Evolutionary conservation across 2,329 filamentous ascomycete genomes (phyloP), one percentile per base, ranked within the genome.

Genomic region (Xylaria sp.): DNA sequence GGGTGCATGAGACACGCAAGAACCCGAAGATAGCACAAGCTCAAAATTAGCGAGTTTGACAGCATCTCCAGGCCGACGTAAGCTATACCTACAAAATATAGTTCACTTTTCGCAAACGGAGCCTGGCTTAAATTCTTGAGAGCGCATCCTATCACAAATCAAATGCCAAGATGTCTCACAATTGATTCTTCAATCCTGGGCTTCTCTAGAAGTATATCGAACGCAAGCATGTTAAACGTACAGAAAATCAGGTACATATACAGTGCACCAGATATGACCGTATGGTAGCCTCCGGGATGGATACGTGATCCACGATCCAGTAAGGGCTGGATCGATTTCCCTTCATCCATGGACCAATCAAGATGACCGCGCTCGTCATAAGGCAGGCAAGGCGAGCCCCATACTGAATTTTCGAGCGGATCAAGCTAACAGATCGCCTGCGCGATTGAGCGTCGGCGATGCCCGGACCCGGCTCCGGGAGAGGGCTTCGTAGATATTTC

Each of bases 321-420:
- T 54, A 66, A 68, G 66, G 56, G 48, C 39, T 69, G 66, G 62
- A 60, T 69, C 66, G 69, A 63, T 70, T 37, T 66, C 62, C 60
- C 56, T 67, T 65, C 44, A 62, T 39, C 52, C 55, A 54, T 56
- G 25, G 39, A 39, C 69, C 69, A 71, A 71, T 71, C 69, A 71
- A 50, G 34, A 20, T 13, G 31, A 25, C 34, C 63, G 56, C 48
- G 57, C 63, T 64, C 50, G 50, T 69, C 59, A 69, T 66, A 63
- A 65, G 31, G 56, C 62, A 65, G 58, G 51, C 25, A 54, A 15
- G 28, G 10, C 34, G 34, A 48, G 62, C 62, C 68, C 62, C 60
- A 64, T 55, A 28, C 44, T 64, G 46, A 46, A 62, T 56, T 56
- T 55, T 23, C 44, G 20, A 20, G 7, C n/a, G 4, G 46, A 31